A percentile compares a stretch with the other conserved stretches of the same genome.
Evolutionary conservation across 2,329 filamentous ascomycete species (phyloP).

Genomic region (Neofusicoccum cordaticola): DNA sequence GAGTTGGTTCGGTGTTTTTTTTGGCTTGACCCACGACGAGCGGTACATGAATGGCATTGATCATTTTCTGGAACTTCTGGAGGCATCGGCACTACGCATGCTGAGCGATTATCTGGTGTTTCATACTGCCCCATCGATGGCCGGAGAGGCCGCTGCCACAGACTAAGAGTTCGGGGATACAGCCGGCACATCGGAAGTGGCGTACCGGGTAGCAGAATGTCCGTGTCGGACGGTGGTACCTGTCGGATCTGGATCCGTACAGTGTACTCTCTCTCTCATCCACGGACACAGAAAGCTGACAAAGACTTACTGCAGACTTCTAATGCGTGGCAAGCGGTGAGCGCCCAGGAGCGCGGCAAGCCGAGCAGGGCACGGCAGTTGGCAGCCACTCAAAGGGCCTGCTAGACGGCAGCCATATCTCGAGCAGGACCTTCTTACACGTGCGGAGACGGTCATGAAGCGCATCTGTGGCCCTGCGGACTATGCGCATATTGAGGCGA

Average conservation of each 20-base stretch:
- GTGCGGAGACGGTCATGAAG: constrained; percentile 4
- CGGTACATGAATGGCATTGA: constrained; percentile 10
- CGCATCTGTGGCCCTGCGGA: not conserved
- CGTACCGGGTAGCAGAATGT: not conserved
- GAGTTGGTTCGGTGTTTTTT: constrained; percentile 16
- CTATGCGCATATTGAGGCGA: constrained; percentile 2
- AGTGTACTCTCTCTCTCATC: not conserved
- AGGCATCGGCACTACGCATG: not conserved
- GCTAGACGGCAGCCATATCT: not conserved
- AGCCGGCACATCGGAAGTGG: not conserved
- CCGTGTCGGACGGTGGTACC: not conserved
- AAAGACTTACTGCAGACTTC: not conserved
- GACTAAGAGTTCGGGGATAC: not conserved
- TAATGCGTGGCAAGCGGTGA: not conserved
- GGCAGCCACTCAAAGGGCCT: not conserved
- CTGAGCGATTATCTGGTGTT: constrained; percentile 12
- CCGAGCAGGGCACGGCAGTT: not conserved
- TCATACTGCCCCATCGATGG: constrained; percentile 1
- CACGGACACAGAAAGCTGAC: not conserved
- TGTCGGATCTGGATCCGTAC: not conserved
- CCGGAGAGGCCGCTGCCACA: not conserved
- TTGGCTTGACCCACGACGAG: not conserved
- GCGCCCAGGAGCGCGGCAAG: not conserved
- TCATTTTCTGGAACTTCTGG: constrained; percentile 9
- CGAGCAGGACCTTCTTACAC: not conserved